A percentile compares a stretch with the other conserved stretches of the same genome.
Evolutionary conservation across 1,284 basidiomycete species (phyloP).

Genomic region (Ceratobasidium sp.): DNA sequence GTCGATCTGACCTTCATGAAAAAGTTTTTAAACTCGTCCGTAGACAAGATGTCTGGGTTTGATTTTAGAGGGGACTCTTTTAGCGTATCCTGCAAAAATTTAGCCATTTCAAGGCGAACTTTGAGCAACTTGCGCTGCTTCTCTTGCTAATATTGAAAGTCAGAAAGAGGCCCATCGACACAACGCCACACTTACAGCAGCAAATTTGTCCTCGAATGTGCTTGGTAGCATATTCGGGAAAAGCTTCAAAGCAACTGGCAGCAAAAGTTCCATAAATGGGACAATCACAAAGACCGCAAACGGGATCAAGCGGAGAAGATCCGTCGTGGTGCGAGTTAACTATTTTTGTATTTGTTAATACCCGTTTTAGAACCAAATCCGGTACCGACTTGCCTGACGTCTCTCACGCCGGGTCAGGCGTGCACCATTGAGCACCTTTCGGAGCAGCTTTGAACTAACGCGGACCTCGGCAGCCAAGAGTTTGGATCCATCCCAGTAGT

Average conservation of each 20-base stretch:
- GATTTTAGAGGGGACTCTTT: slow-evolving; percentile 94
- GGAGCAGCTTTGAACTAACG: slow-evolving; percentile 89
- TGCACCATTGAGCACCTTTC: slow-evolving; percentile 93
- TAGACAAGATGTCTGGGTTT: slow-evolving; percentile 90
- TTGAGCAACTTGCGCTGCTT: slow-evolving; percentile 96
- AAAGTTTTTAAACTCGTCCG: slow-evolving; percentile 98
- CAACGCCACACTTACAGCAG: slow-evolving; percentile 71
- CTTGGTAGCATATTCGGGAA: slow-evolving; percentile 99
- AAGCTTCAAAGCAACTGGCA: slow-evolving; percentile 95
- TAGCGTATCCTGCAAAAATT: slow-evolving; percentile 98
- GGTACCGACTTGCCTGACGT: slow-evolving; percentile 68
- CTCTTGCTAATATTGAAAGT: slow-evolving; percentile 76
- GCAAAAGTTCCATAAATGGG: slow-evolving; percentile 98
- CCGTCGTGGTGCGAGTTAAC: slow-evolving; percentile 93
- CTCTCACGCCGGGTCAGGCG: slow-evolving; percentile 92
- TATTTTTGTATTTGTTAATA: slow-evolving; percentile 56
- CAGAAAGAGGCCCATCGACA: background rate
- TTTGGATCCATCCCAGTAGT: slow-evolving; percentile 98
- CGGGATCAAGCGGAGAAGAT: slow-evolving; percentile 92
- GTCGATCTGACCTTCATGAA: slow-evolving; percentile 84
- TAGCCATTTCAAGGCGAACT: slow-evolving; percentile 98
- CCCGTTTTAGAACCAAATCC: slow-evolving; percentile 13
- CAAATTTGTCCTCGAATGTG: slow-evolving; percentile 98
- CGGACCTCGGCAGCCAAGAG: slow-evolving; percentile 94
- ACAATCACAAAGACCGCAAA: slow-evolving; percentile 96